These are phyloP conservation scores for Bolboschoenoplectus hybrid DNA, from an alignment of 202 grass and related monocot genomes.

Conservation along the genomic window DNA sequence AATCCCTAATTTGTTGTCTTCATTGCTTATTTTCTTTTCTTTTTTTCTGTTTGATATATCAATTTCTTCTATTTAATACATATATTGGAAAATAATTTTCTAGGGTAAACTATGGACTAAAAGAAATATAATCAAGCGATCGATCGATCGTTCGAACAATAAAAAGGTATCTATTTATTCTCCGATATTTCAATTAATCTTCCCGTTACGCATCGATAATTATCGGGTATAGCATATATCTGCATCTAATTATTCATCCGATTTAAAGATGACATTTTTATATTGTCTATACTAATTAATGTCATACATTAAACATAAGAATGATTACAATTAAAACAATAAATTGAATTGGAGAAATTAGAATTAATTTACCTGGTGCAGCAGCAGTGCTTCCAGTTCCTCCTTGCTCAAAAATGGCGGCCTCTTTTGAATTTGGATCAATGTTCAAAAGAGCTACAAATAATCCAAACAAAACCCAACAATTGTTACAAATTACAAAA, in stretches of 20 bases:
- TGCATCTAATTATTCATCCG: neutral
- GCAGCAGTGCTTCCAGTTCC: slow-evolving; percentile 39
- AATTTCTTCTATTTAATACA: neutral
- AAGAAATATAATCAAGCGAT: neutral
- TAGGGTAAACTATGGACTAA: neutral
- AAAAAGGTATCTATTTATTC: neutral
- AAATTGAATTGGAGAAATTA: neutral
- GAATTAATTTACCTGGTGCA: slow-evolving; percentile 53
- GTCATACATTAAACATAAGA: neutral
- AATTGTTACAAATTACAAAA: slow-evolving; percentile 1
- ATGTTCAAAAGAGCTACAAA: slow-evolving; percentile 83
- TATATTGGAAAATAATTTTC: neutral
- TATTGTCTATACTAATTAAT: neutral
- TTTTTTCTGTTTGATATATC: neutral
- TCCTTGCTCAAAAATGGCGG: slow-evolving; percentile 68
- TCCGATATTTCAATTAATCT: too few relatives aligned
- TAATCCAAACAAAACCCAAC: slow-evolving; percentile 3
- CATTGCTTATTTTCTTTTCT: too few relatives aligned
- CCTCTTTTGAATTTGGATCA: slow-evolving; percentile 78
- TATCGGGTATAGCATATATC: neutral
- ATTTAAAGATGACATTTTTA: neutral
- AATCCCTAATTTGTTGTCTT: too few relatives aligned
- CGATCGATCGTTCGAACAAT: neutral
- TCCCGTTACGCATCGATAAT: neutral
- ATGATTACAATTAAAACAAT: neutral